Evolutionary conservation across 352 stramenopile species (phyloP).

Genomic region (Pythium pyrilobum): DNA sequence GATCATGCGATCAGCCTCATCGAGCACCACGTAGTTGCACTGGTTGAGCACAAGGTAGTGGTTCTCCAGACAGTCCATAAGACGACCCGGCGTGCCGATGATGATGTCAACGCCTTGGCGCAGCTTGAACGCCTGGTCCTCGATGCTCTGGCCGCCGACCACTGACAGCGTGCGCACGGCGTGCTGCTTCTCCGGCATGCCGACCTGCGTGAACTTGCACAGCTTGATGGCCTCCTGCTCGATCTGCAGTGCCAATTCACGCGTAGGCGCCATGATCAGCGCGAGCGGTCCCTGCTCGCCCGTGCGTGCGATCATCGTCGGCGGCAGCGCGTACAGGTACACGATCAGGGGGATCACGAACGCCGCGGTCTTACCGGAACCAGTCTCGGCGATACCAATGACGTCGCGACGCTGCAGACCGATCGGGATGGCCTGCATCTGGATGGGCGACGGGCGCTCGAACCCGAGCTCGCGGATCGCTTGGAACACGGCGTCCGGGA

Average conservation of each 20-base stretch:
- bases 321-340: slow-evolving; percentile 92
- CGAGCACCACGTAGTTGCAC: slow-evolving; percentile 98
- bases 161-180: slow-evolving; percentile 82
- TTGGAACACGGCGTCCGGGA: slow-evolving; percentile 78
- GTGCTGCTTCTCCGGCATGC: slow-evolving; percentile 43
- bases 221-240: slow-evolving; percentile 94
- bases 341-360: slow-evolving; percentile 98
- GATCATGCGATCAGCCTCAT: slow-evolving; percentile 99
- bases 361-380: slow-evolving; percentile 97
- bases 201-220: slow-evolving; percentile 82
- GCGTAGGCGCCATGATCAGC: slow-evolving; percentile 98
- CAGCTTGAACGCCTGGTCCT: slow-evolving; percentile 95
- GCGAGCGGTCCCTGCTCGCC: slow-evolving; percentile 94
- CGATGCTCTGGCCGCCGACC: slow-evolving; percentile 94
- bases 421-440: slow-evolving; percentile 97
- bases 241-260: slow-evolving; percentile 98
- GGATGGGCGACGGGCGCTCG: slow-evolving; percentile 96
- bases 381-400: slow-evolving; percentile 99
- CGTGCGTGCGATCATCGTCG: slow-evolving; percentile 77
- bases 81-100: slow-evolving; percentile 96
- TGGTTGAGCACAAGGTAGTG: slow-evolving; percentile 98
- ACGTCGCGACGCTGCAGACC: slow-evolving; percentile 95
- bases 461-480: slow-evolving; percentile 93
- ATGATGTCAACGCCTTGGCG: slow-evolving; percentile 97
- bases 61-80: slow-evolving; percentile 98